Evolutionary conservation across 352 stramenopile genomes (phyloP), one percentile per base, ranked within the genome.

Genomic region (Pythium aquatile): DNA sequence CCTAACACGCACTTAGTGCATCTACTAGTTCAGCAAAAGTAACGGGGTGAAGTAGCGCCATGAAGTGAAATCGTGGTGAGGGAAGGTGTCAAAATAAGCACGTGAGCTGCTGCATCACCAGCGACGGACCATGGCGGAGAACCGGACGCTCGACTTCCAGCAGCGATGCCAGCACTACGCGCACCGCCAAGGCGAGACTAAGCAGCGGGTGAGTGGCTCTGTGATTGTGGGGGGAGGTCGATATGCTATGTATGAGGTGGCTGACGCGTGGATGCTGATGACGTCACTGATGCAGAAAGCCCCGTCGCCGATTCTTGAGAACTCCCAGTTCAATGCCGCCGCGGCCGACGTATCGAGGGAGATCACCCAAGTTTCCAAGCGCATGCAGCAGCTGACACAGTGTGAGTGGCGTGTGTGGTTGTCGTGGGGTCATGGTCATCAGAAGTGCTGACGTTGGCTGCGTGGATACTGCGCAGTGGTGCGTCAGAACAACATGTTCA

Each of bases 401-500:
- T 58, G 85, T 94, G 73, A 58, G 82, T 82, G 59, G 4, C 37
- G 52, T 24, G 52, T 32, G 3, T 35, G 10, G 29, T 35, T 60
- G 46, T 60, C 20, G 8, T 59, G 8, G 14, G 17, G 20, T 39
- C n/a, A 26, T 33, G 8, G 16, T 16, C 37, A 39, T 53, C 1
- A 10, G 8, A 32, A 54, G 14, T 29, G 11, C 33, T 39, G 33
- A 39, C 33, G 20, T 24, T 24, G 20, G 5, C 26, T 2, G 44
- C 37, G 30, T 44, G 28, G 17, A 24, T 51, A 24, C 20, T 24
- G 20, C 20, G 52, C 51, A 95, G 86, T 95, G 56, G 84, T 95
- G 35, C 79, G 85, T 37, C 83, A 95, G 71, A 93, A 91, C 63
- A 95, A 91, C 75, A 93, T 95, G 83, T 95, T 95, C 59, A 93